Evolutionary conservation across 768 basidiomycete genomes (phyloP).

Genomic region (Hygrocybe punicea): DNA sequence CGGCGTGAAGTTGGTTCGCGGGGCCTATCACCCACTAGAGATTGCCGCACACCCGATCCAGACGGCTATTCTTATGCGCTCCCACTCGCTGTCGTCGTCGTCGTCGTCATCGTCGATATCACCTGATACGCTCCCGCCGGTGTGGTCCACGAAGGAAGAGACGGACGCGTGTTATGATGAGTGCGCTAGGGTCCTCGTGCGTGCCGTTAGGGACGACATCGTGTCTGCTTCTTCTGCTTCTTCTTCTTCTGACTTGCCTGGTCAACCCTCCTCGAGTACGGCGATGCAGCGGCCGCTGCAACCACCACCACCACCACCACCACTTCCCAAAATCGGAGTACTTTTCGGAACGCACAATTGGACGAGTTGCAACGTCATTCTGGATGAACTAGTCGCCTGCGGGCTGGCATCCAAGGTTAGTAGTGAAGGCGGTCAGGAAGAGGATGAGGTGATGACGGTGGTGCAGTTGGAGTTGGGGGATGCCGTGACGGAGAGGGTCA

Average conservation of each 20-base stretch:
- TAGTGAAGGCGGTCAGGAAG: slow-evolving; percentile 13
- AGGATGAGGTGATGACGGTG: slow-evolving; percentile 21
- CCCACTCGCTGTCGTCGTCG: slow-evolving; percentile 7
- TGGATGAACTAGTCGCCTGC: slow-evolving; percentile 53
- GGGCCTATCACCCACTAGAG: slow-evolving; percentile 86
- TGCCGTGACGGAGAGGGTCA: slow-evolving; percentile 60
- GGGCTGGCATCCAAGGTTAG: slow-evolving; percentile 48
- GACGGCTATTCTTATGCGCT: slow-evolving; percentile 12
- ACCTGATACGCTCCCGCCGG: slow-evolving; percentile 57
- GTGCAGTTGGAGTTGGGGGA: slow-evolving; percentile 45
- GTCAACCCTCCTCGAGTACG: too few relatives aligned
- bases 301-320: too few relatives aligned
- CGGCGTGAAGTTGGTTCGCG: slow-evolving; percentile 90
- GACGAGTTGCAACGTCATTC: slow-evolving; percentile 57
- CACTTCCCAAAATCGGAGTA: slow-evolving; percentile 46
- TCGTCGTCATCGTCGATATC: slow-evolving; percentile 54
- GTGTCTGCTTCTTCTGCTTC: neutral
- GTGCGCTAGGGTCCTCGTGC: slow-evolving; percentile 56
- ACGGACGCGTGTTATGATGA: slow-evolving; percentile 74
- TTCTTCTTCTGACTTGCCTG: slow-evolving; percentile 11
- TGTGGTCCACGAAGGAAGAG: slow-evolving; percentile 63
- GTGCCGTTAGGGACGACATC: slow-evolving; percentile 53
- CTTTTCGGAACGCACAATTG: slow-evolving; percentile 89
- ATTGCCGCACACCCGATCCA: slow-evolving; percentile 49
- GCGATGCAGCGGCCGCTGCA: slow-evolving; percentile 3